Percentiles rank a stretch among this genome's conserved stretches.
phyloP scores from a whole-genome alignment of 148 eudicot species.

The Rhododendron ovatum region DNA sequence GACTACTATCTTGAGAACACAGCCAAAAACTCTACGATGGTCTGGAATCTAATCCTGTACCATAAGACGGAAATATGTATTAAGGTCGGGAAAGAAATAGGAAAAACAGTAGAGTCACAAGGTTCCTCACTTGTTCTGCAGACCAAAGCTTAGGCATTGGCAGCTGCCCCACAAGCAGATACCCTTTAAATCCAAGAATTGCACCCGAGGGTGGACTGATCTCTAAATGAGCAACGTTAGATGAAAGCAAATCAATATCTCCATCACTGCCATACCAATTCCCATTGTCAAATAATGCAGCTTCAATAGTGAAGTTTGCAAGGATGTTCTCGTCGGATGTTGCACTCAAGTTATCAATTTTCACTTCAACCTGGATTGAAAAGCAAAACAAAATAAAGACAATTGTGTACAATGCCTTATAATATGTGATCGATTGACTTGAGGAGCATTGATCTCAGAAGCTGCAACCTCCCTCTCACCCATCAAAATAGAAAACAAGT shows the following conservation, averaged over 20 bases:
- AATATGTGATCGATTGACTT: background rate
- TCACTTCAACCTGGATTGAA: constrained; percentile 74
- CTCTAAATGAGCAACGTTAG: constrained; percentile 52
- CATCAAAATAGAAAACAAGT: background rate
- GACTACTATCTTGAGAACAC: background rate
- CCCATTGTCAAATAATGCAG: constrained; percentile 60
- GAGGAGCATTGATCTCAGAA: background rate
- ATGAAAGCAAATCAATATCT: constrained; percentile 45
- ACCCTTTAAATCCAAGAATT: constrained; percentile 57
- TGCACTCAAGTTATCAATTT: constrained; percentile 61
- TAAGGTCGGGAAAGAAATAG: background rate
- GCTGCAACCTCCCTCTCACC: background rate
- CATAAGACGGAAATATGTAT: background rate
- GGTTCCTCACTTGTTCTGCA: constrained; percentile 67
- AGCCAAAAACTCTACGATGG: background rate
- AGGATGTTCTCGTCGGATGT: constrained; percentile 39
- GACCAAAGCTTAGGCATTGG: constrained; percentile 84
- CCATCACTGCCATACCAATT: constrained; percentile 38
- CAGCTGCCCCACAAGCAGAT: constrained; percentile 59
- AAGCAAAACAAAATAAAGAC: background rate
- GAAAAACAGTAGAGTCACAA: background rate
- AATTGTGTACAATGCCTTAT: background rate
- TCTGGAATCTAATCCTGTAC: background rate
- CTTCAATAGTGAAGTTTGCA: constrained; percentile 60
- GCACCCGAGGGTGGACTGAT: constrained; percentile 34